Evolutionary conservation across 2,329 filamentous ascomycete genomes (phyloP), one percentile per base, ranked within the genome.

Genomic region (Fusarium anthophilum): DNA sequence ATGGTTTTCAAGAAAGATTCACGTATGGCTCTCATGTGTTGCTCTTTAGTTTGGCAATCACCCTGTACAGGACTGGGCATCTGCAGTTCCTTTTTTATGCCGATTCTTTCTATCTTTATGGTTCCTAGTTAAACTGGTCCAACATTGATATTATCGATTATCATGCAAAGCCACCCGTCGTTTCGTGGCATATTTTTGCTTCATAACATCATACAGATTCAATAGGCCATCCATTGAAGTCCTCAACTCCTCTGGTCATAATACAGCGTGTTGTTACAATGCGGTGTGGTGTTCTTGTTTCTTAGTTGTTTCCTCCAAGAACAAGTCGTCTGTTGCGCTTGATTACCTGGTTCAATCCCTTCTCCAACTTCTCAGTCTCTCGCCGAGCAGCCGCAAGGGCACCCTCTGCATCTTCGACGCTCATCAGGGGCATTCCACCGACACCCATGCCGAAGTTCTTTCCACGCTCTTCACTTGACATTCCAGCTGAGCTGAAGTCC

Each of bases 291-390:
- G 24, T 43, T 20, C 47, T 45, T 32, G 26, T 41, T 9, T 15
- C n/a, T 70, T 59, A 81, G 64, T 75, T 78, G 20, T 76, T 72
- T 35, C 76, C 69, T 30, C 84, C 84, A 7, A 88, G 74, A 38
- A 91, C 77, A 47, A 91, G 74, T 57, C 87, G 84, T 63, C 86
- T 83, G 78, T 92, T 93, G 79, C 87, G 88, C 82, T 88, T 89
- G 63, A 92, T 86, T 26, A 91, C 79, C 48, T 86, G 84, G 78
- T 89, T 89, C 63, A 92, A 80, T 50, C 84, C 88, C 84, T 90
- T 91, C 82, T 92, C 90, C 37, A 91, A 79, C 76, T 85, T 87
- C 72, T 92, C 90, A 12, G 88, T 88, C 79, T 92, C 91, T 78
- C 87, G 89, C 57, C 86, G 85, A 35, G 88, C 87, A 43, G 86